A percentile compares a stretch with the other conserved stretches of the same genome.
These are phyloP conservation scores for Neurospora sp. DNA, from an alignment of 495 filamentous ascomycete species.

Conservation along the genomic window DNA sequence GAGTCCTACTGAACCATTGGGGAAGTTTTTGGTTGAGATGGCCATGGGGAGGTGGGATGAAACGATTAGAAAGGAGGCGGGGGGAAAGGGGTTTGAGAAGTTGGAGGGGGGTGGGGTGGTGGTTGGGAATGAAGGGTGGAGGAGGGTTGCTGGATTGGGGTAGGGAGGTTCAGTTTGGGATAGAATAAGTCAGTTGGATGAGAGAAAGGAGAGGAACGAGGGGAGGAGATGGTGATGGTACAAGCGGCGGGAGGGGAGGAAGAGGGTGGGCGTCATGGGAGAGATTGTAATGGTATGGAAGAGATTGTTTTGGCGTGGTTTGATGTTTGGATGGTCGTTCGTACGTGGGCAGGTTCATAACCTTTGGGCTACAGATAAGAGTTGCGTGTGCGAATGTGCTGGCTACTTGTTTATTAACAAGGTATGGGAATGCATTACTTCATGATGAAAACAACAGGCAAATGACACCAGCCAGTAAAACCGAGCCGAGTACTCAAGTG, in stretches of 20 bases:
- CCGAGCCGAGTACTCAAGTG: background rate
- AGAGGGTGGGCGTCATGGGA: background rate
- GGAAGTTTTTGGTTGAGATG: slow-evolving; percentile 40
- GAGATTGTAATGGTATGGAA: background rate
- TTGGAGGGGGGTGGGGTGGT: slow-evolving; percentile 33
- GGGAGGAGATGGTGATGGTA: background rate
- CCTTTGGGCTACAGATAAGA: background rate
- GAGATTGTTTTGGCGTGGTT: background rate
- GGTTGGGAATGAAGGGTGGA: slow-evolving; percentile 38
- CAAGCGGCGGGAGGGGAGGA: background rate
- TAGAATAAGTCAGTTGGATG: background rate
- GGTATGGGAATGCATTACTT: background rate
- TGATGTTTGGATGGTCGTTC: background rate
- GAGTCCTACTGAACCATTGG: slow-evolving; percentile 34
- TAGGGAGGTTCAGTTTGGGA: background rate
- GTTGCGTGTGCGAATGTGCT: background rate
- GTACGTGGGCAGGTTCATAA: background rate
- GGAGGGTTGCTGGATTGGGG: slow-evolving; percentile 32
- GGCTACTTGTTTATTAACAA: background rate
- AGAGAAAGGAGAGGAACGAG: background rate
- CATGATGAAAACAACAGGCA: no score
- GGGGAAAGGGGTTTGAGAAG: slow-evolving; percentile 34
- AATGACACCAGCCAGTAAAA: background rate
- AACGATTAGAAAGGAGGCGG: slow-evolving; percentile 24
- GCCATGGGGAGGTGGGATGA: slow-evolving; percentile 44